phyloP scores from a whole-genome alignment of 225 moss, liverwort and hornwort genomes.

The Physcomitrellopsis africana region DNA sequence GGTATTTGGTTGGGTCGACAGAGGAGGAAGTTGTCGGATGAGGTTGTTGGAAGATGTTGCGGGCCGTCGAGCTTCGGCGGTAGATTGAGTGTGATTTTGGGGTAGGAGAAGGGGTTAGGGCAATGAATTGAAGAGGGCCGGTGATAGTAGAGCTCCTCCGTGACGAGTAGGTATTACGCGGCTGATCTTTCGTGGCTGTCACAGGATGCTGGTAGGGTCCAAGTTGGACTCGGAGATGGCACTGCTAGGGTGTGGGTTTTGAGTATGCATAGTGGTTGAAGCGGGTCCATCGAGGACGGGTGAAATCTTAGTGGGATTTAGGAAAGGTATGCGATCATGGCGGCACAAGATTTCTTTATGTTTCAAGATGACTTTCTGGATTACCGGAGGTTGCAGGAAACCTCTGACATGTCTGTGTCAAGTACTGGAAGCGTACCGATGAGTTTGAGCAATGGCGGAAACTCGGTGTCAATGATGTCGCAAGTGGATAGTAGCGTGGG shows the following conservation, averaged over 20 bases:
- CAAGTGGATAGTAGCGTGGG: slow-evolving; percentile 89
- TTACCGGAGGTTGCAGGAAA: slow-evolving; percentile 86
- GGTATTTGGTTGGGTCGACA: slow-evolving; percentile 6
- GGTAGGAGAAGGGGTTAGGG: slow-evolving; percentile 29
- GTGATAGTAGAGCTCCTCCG: not conserved
- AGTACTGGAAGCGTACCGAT: slow-evolving; percentile 88
- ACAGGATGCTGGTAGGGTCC: not conserved
- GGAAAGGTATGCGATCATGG: slow-evolving; percentile 77
- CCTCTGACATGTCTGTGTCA: slow-evolving; percentile 95
- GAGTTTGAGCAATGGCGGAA: slow-evolving; percentile 81
- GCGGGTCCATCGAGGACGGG: not conserved
- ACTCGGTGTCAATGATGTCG: slow-evolving; percentile 83
- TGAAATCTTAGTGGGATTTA: slow-evolving; percentile 13
- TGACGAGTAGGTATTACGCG: not conserved
- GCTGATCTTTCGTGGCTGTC: slow-evolving; percentile 18
- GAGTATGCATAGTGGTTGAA: not conserved
- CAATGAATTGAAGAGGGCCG: slow-evolving; percentile 29
- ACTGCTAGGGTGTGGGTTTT: slow-evolving; percentile 3
- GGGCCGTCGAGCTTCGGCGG: not conserved
- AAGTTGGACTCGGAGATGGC: not conserved
- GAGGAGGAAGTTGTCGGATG: not conserved
- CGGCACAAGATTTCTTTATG: slow-evolving; percentile 79
- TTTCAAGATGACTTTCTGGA: slow-evolving; percentile 75
- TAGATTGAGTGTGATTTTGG: not conserved
- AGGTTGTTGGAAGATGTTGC: slow-evolving; percentile 11